Evolutionary conservation across 1,139 yeast species (phyloP), one percentile per base, ranked within the genome.

Genomic region (Kodamaea sp.): DNA sequence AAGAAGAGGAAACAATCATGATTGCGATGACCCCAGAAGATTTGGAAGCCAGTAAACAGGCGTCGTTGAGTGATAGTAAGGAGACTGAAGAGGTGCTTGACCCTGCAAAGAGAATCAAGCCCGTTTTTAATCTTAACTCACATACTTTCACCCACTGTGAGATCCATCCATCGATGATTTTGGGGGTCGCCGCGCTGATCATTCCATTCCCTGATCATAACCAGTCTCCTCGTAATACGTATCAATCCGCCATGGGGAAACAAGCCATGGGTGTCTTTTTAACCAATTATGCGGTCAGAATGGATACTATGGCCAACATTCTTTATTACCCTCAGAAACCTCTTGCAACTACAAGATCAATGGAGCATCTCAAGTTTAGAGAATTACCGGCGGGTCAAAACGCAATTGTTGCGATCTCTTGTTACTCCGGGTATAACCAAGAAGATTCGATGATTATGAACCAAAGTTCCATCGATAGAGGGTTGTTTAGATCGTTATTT

Each of bases 401-500:
- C 60, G 98, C 98, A 29, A 82, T 92, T 64, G 99, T 92, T 36
- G 98, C 98, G 29, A 92, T 92, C 75, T 79, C 95, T 31, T 94
- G 98, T 78, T 92, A 92, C 68, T 86, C 96, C 32, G 99, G 99
- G 60, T 92, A 92, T 67, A 92, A 92, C 67, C 99, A 92, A 76
- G 99, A 92, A 84, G 99, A 92, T 84, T 94, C 98, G 35, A 89
- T 92, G 95, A 92, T 92, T 72, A 92, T 92, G 99, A 92, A 92
- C 65, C 99, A 92, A 70, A 84, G 96, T 22, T 86, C 96, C 29
- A 92, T 92, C 58, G 99, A 92, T 64, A 77, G 98, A 58, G 99
- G 99, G 39, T 73, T 92, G 54, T 92, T 92, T 73, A 76, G 99
- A 69, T 89, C 97, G 20, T 74, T 92, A 59, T 92, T 92, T 67